A percentile compares a stretch with the other conserved stretches of the same genome.
Evolutionary conservation across 2,329 filamentous ascomycete species (phyloP).

Genomic region (Aspergillus spinulosporus): DNA sequence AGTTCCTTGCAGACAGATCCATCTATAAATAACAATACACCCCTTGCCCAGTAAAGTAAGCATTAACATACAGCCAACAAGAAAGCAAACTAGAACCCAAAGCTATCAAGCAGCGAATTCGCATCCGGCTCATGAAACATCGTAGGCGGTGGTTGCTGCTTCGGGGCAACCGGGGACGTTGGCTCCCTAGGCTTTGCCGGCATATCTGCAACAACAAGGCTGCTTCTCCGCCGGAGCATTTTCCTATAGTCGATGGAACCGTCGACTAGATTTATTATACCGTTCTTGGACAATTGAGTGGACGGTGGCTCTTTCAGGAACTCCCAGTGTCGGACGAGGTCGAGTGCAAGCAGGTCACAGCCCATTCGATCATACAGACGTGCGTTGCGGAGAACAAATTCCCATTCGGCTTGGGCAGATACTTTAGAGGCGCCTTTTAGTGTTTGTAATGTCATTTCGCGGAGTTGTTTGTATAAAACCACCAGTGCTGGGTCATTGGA

Average conservation of each 20-base stretch:
- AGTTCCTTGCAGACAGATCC: too few species aligned
- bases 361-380: slow-evolving; percentile 87
- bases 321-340: slow-evolving; percentile 64
- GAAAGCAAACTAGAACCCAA: slow-evolving; percentile 68
- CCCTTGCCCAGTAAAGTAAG: neutral
- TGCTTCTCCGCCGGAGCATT: slow-evolving; percentile 69
- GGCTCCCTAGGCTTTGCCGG: slow-evolving; percentile 27
- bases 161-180: slow-evolving; percentile 24
- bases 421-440: slow-evolving; percentile 82
- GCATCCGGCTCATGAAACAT: slow-evolving; percentile 92
- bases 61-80: neutral
- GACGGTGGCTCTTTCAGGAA: slow-evolving; percentile 32
- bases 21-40: neutral
- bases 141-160: slow-evolving; percentile 64
- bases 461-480: slow-evolving; percentile 81
- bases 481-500: slow-evolving; percentile 89
- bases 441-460: slow-evolving; percentile 78
- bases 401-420: slow-evolving; percentile 76
- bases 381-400: slow-evolving; percentile 84
- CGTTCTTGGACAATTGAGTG: slow-evolving; percentile 40
- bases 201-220: slow-evolving; percentile 74
- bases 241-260: slow-evolving; percentile 61
- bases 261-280: slow-evolving; percentile 28
- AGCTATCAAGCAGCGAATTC: slow-evolving; percentile 83
- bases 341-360: slow-evolving; percentile 83